phyloP scores from a whole-genome alignment of 192 early-diverging fungal species.

The Coemansia sp. region DNA sequence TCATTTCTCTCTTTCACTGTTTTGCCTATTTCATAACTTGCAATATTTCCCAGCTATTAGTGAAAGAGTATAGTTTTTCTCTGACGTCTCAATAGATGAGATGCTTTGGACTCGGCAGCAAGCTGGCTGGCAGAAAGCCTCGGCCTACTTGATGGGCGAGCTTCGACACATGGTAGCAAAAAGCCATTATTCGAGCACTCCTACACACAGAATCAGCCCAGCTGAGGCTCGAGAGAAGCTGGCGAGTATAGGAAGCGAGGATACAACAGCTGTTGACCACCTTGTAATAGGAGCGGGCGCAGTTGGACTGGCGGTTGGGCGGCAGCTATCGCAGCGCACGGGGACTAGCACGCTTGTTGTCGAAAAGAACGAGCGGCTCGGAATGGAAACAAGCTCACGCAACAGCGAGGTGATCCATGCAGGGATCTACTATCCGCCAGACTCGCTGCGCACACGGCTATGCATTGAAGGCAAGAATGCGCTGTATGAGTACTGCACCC shows the following conservation, averaged over 20 bases:
- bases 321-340: slow-evolving; percentile 56
- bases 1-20: too few species aligned
- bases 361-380: slow-evolving; percentile 64
- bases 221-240: slow-evolving; percentile 23
- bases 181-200: neutral
- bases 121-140: neutral
- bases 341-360: slow-evolving; percentile 61
- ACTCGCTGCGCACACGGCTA: slow-evolving; percentile 72
- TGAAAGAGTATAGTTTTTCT: too few species aligned
- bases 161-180: too few species aligned
- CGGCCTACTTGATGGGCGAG: neutral
- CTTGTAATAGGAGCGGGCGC: slow-evolving; percentile 79
- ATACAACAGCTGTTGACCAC: slow-evolving; percentile 59
- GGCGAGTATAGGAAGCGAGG: slow-evolving; percentile 13
- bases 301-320: slow-evolving; percentile 76
- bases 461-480: slow-evolving; percentile 75
- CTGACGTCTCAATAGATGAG: neutral
- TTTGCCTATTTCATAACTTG: too few species aligned
- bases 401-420: slow-evolving; percentile 92
- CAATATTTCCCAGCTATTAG: too few species aligned
- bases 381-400: slow-evolving; percentile 77
- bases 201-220: neutral
- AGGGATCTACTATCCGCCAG: slow-evolving; percentile 77
- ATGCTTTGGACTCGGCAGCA: neutral
- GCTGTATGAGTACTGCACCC: slow-evolving; percentile 64